phyloP scores from a whole-genome alignment of 2,329 filamentous ascomycete species.

The Trichoderma aggressivum region DNA sequence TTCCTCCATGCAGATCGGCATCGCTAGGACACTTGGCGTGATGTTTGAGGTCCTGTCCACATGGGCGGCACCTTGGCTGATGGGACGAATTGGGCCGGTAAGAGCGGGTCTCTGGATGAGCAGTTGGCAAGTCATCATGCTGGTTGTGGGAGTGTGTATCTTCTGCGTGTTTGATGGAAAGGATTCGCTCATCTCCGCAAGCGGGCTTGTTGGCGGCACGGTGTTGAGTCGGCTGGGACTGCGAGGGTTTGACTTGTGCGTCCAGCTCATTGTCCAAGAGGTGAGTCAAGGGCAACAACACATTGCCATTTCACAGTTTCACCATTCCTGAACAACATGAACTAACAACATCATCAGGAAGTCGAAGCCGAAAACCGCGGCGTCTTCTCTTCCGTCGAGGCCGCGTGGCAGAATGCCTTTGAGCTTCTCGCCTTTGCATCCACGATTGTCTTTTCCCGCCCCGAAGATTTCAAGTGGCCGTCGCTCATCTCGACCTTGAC shows the following conservation, averaged over 20 bases:
- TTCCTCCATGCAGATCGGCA: slow-evolving; percentile 49
- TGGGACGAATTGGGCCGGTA: slow-evolving; percentile 53
- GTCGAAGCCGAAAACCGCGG: slow-evolving; percentile 57
- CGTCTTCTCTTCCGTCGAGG: slow-evolving; percentile 65
- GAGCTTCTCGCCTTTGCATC: slow-evolving; percentile 64
- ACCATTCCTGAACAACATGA: neutral
- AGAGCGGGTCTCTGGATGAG: slow-evolving; percentile 69
- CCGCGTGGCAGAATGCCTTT: slow-evolving; percentile 65
- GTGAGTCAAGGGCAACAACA: slow-evolving; percentile 36
- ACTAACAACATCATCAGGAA: slow-evolving; percentile 38
- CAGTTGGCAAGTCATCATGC: slow-evolving; percentile 62
- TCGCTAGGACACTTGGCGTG: slow-evolving; percentile 51
- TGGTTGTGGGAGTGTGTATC: slow-evolving; percentile 40
- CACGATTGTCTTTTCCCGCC: slow-evolving; percentile 62
- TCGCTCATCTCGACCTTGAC: slow-evolving; percentile 42
- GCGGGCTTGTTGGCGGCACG: slow-evolving; percentile 47
- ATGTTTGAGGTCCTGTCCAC: slow-evolving; percentile 59
- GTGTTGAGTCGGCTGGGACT: slow-evolving; percentile 58
- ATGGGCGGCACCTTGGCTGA: slow-evolving; percentile 55
- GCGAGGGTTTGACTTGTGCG: slow-evolving; percentile 59
- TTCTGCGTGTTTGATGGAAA: slow-evolving; percentile 36
- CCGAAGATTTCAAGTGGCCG: slow-evolving; percentile 63
- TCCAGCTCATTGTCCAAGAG: slow-evolving; percentile 60
- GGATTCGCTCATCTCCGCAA: slow-evolving; percentile 38
- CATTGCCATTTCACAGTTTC: neutral